Conservation (phyloP, 164 flowering plant genomes). For the Aristolochia fimbriata region DNA sequence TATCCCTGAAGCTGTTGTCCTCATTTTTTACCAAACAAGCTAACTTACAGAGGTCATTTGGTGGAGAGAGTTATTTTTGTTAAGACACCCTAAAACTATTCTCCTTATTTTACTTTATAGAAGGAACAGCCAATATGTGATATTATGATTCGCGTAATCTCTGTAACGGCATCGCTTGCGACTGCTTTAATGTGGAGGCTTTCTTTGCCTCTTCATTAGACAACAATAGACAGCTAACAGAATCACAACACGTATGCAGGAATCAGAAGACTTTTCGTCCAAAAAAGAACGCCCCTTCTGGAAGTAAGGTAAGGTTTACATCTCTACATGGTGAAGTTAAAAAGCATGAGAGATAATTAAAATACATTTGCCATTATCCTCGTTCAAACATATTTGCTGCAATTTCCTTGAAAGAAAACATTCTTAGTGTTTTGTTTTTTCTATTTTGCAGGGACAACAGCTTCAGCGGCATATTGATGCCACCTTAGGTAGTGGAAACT, state of each 20-base stretch:
- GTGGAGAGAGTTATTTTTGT: too few relatives aligned
- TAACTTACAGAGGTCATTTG: too few relatives aligned
- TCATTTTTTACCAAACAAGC: too few relatives aligned
- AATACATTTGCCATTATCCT: not conserved
- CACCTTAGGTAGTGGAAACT: slow-evolving; percentile 68
- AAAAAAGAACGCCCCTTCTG: slow-evolving; percentile 56
- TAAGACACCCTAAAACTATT: too few relatives aligned
- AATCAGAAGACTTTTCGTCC: slow-evolving; percentile 77
- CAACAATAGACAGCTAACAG: not conserved
- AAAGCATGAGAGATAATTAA: not conserved
- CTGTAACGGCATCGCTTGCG: too few relatives aligned
- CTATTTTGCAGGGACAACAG: slow-evolving; percentile 49
- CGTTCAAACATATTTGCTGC: not conserved
- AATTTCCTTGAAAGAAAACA: not conserved
- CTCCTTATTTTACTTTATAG: too few relatives aligned
- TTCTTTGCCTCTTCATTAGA: too few relatives aligned
- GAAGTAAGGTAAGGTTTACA: slow-evolving; percentile 37
- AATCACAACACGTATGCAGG: slow-evolving; percentile 17
- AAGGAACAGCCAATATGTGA: too few relatives aligned
- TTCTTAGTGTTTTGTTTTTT: not conserved
- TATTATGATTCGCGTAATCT: too few relatives aligned
- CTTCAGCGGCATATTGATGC: slow-evolving; percentile 64
- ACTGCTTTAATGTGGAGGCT: too few relatives aligned
- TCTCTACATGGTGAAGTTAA: not conserved
- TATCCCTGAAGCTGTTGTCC: too few relatives aligned